Evolutionary conservation across 305 asterid species (phyloP).

Genomic region (Salvia sclarea): DNA sequence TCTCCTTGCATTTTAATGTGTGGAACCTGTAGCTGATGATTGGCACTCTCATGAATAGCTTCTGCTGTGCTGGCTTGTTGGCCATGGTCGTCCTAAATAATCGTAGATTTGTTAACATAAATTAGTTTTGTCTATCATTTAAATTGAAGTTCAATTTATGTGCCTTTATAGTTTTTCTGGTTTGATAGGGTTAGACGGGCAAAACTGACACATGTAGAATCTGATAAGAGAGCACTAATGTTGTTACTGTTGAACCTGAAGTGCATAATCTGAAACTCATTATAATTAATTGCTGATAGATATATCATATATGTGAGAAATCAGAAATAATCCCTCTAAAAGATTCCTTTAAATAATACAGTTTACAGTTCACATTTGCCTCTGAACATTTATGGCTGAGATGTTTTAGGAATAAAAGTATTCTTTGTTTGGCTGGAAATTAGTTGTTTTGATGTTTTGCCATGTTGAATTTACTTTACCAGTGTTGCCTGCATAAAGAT

Average conservation of each 20-base stretch:
- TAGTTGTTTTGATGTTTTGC: background rate
- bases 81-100: background rate
- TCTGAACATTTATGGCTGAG: constrained; percentile 2
- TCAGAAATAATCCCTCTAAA: background rate
- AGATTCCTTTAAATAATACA: background rate
- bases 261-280: background rate
- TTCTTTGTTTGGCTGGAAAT: background rate
- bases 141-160: background rate
- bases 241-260: background rate
- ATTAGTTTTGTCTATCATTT: background rate
- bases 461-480: constrained; percentile 1
- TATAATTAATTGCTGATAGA: background rate
- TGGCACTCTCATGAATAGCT: background rate
- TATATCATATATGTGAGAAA: background rate
- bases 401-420: constrained; percentile 3
- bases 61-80: constrained; percentile 11
- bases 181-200: background rate
- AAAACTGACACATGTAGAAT: background rate
- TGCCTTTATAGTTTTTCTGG: background rate
- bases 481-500: background rate
- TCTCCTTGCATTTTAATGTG: background rate
- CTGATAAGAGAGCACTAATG: background rate
- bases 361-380: background rate
- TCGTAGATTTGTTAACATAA: background rate
- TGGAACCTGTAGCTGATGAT: background rate